Evolutionary conservation across 2,329 filamentous ascomycete genomes (phyloP), one percentile per base, ranked within the genome.

Genomic region (Gremmenia infestans): DNA sequence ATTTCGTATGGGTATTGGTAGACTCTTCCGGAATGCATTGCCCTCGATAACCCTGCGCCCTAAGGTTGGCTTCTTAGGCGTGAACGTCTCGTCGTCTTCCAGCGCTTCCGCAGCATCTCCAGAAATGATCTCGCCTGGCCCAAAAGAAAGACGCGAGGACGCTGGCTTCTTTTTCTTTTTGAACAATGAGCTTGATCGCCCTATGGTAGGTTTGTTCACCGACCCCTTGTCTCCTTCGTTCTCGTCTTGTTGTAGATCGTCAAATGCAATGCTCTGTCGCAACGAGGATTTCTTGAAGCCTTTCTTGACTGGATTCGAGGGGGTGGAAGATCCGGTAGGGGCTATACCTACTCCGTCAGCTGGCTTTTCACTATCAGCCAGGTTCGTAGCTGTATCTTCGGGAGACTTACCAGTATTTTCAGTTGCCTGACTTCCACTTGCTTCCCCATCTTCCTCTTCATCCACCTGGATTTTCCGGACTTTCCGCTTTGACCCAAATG

Each of bases 131-230:
- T 80, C 78, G 28, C 77, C 76, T 0, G 82, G 81, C 0, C 86
- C 89, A 69, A 96, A 95, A 0, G 91, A 95, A 22, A 95, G 78
- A 6, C 88, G 83, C 2, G 89, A 79, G 15, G 84, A 64, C 3
- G 74, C 71, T 1, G 70, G 64, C 2, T 76, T 84, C 4, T 87
- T 86, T 17, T 48, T 48, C 67, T 89, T 90, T 71, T 91, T 93
- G 56, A 85, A 81, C 25, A 62, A 64, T 1, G 80, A 81, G 12
- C 73, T 73, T 0, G 76, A 73, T 11, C 78, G 76, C 37, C 73
- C 74, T 2, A 78, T 58, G 0, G 71, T 68, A 1, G 82, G 80
- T 55, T 73, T 75, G 11, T 69, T 66, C 4, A 66, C 36, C 8
- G 50, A 28, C 15, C 47, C 56, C 45, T 46, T 45, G 11, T 49